A percentile compares a stretch with the other conserved stretches of the same genome.
Evolutionary conservation across 768 basidiomycete species (phyloP).

Genomic region (Mycena leptocephala): DNA sequence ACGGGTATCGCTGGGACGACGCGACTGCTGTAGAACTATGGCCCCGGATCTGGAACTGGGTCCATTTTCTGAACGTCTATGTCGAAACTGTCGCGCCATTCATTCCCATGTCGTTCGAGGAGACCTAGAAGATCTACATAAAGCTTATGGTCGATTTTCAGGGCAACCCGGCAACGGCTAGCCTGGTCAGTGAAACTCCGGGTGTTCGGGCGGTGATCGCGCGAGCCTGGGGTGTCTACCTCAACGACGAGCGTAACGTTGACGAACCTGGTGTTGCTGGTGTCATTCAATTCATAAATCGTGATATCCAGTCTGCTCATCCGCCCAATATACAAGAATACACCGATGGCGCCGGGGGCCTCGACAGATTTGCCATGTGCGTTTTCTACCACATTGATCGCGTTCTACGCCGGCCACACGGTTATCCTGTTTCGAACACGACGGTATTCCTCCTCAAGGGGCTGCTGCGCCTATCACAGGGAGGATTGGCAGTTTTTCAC

Average conservation of each 20-base stretch:
- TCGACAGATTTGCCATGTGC: not conserved
- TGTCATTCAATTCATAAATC: not conserved
- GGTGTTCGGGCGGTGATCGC: not conserved
- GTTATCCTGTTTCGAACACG: conserved; percentile 2
- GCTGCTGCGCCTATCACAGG: not conserved
- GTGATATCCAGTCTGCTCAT: not conserved
- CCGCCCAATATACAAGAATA: not conserved
- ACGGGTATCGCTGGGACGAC: not conserved
- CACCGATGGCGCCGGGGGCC: not conserved
- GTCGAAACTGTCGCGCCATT: not conserved
- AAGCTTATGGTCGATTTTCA: no score
- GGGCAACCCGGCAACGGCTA: no score
- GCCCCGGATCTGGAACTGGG: not conserved
- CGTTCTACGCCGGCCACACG: not conserved
- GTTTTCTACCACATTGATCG: not conserved
- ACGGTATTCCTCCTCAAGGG: not conserved
- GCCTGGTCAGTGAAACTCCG: not conserved
- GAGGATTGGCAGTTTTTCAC: no score
- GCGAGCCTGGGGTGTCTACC: not conserved
- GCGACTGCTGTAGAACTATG: not conserved
- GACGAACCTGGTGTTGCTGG: not conserved
- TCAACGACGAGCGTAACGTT: not conserved
- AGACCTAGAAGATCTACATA: not conserved
- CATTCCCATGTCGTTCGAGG: not conserved
- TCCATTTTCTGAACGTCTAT: not conserved